Evolutionary conservation across 2,329 filamentous ascomycete genomes (phyloP), one percentile per base, ranked within the genome.

Genomic region (Cladosporium sp.): DNA sequence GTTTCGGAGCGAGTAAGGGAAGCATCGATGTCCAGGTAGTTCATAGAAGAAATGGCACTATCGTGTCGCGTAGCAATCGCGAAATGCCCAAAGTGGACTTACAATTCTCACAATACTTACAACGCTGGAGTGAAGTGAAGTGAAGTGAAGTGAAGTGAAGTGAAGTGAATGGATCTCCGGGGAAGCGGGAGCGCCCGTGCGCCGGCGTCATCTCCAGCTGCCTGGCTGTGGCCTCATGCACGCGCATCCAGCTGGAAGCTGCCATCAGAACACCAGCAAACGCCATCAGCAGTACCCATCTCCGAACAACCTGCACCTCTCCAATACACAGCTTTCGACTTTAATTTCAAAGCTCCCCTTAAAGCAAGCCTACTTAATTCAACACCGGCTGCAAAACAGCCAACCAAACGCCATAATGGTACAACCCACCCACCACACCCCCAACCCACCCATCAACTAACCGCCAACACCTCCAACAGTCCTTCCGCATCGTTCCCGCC

Each of bases 401-500:
- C 35, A 42, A n/a, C 14, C 28, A 34, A 42, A 16, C 22, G 33
- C 35, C 46, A 49, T 28, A 40, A 52, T 52, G 49, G 49, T 52
- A 52, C 33, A 40, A 22, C 40, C 31, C 19, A 28, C 42, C 42
- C 31, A 32, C 22, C n/a, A 18, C 28, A 33, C 44, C 22, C 13
- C 9, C 16, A 34, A 11, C n/a, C 35, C 45, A 13, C 32, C 7
- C 33, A 32, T 11, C 41, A 45, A 41, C 34, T 11, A 38, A 9
- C 32, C 9, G 32, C 43, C 32, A 33, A 33, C 43, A 9, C 16
- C 35, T 19, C 44, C 19, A 10, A 18, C 60, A 69, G 66, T 61
- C 66, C 48, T 87, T 97, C 80, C 89, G 90, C 75, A 87, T 98
- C 74, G 83, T 89, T 61, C 93, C 93, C 68, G 70, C 83, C 56